Percentiles rank a stretch among this genome's conserved stretches.
Evolutionary conservation across 768 basidiomycete genomes (phyloP).

Genomic region (Coprinopsis marcescibilis): DNA sequence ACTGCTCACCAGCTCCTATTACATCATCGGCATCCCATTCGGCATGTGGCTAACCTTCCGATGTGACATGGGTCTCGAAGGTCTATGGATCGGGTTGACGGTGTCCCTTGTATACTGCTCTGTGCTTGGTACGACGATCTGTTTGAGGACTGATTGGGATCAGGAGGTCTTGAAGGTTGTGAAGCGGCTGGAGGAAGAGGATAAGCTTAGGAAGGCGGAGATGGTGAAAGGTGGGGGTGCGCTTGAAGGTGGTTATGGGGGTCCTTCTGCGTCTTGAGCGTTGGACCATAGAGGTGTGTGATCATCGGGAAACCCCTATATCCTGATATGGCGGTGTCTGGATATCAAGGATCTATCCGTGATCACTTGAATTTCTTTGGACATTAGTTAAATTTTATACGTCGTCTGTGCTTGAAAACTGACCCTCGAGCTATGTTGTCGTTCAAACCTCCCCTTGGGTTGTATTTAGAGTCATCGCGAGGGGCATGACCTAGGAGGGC

Average conservation of each 20-base stretch:
- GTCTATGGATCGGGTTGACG: slow-evolving; percentile 84
- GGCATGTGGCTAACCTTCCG: slow-evolving; percentile 76
- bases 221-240: neutral
- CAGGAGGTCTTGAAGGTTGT: slow-evolving; percentile 59
- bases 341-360: no score
- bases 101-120: slow-evolving; percentile 56
- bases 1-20: slow-evolving; percentile 54
- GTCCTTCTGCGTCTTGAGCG: no score
- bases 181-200: slow-evolving; percentile 44
- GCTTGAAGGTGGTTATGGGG: neutral
- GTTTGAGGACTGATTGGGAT: slow-evolving; percentile 62
- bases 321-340: no score
- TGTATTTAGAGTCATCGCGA: no score
- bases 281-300: no score
- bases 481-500: no score
- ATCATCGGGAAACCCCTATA: no score
- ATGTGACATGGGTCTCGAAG: slow-evolving; percentile 49
- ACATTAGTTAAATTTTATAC: no score
- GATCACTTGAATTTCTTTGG: no score
- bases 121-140: slow-evolving; percentile 46
- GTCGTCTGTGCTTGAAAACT: no score
- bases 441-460: no score
- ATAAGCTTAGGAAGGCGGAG: slow-evolving; percentile 13
- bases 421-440: no score
- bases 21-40: slow-evolving; percentile 77